These are phyloP conservation scores for Syncephalastrum racemosum DNA, from an alignment of 371 early-diverging fungal species.

Conservation along the genomic window DNA sequence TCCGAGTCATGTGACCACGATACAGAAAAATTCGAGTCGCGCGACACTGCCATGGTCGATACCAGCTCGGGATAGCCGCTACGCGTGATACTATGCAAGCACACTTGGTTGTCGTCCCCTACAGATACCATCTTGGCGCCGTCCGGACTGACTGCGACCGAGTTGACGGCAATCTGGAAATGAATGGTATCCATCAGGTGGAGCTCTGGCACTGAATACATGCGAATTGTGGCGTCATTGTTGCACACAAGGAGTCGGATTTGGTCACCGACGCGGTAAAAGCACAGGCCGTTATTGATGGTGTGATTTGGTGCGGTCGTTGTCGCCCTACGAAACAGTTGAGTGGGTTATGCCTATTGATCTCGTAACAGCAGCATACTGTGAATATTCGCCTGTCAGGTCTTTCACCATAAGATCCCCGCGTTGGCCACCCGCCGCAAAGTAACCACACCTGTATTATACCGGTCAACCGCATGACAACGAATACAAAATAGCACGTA, in stretches of 20 bases:
- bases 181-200: slow-evolving; percentile 31
- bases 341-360: slow-evolving; percentile 1
- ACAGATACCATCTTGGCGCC: slow-evolving; percentile 78
- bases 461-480: background rate
- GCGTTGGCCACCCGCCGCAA: slow-evolving; percentile 90
- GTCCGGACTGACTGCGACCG: slow-evolving; percentile 71
- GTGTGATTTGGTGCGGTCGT: slow-evolving; percentile 79
- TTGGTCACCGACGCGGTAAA: slow-evolving; percentile 64
- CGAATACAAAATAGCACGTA: slow-evolving; percentile 16
- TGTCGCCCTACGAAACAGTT: slow-evolving; percentile 52
- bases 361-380: slow-evolving; percentile 14
- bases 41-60: slow-evolving; percentile 68
- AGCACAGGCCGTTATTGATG: slow-evolving; percentile 90
- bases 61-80: slow-evolving; percentile 61
- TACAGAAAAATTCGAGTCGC: slow-evolving; percentile 44
- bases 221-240: slow-evolving; percentile 92
- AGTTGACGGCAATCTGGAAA: slow-evolving; percentile 32
- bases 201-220: slow-evolving; percentile 75
- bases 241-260: slow-evolving; percentile 83
- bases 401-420: slow-evolving; percentile 83
- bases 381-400: slow-evolving; percentile 67
- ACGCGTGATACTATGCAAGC: slow-evolving; percentile 66
- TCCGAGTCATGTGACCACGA: slow-evolving; percentile 76
- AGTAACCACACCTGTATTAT: slow-evolving; percentile 61
- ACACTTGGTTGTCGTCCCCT: slow-evolving; percentile 84